Percentiles rank a stretch among this genome's conserved stretches.
Evolutionary conservation across 352 stramenopile species (phyloP).

Genomic region (Phytophthora capsici): DNA sequence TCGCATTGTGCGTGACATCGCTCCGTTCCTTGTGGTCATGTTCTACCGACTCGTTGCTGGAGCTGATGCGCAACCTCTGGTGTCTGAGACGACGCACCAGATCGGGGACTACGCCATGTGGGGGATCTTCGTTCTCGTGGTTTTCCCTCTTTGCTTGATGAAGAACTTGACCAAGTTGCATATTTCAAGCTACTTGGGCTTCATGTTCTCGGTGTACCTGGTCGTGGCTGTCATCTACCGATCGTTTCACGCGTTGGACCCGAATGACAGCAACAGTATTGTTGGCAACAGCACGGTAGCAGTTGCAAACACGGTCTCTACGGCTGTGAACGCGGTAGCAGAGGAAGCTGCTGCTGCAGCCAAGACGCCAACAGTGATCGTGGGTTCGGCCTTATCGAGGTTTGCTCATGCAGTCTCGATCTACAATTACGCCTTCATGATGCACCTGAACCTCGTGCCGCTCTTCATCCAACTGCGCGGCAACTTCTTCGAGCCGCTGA

Average conservation of each 20-base stretch:
- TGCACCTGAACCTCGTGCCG: conserved; percentile 83
- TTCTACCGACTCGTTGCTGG: conserved; percentile 32
- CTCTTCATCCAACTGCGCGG: conserved; percentile 76
- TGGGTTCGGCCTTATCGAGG: conserved; percentile 44
- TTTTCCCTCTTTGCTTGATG: conserved; percentile 76
- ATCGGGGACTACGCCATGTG: conserved; percentile 61
- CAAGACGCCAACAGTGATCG: conserved; percentile 40
- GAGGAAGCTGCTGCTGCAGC: conserved; percentile 19
- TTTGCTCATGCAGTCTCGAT: conserved; percentile 69
- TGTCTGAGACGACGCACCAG: conserved; percentile 20
- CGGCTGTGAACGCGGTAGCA: conserved; percentile 24
- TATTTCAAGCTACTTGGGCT: conserved; percentile 75
- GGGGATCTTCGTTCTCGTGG: conserved; percentile 52
- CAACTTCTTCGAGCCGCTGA: conserved; percentile 59
- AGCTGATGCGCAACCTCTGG: conserved; percentile 13
- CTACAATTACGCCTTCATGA: conserved; percentile 89
- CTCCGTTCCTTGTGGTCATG: conserved; percentile 60
- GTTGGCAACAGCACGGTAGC: conserved; percentile 9
- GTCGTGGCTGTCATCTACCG: conserved; percentile 64
- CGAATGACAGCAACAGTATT: conserved; percentile 8
- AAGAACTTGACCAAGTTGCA: conserved; percentile 73
- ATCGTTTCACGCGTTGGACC: conserved; percentile 41
- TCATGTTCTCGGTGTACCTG: conserved; percentile 71
- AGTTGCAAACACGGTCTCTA: conserved; percentile 7
- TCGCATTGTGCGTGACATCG: conserved; percentile 72